Base-by-base conservation (phyloP, 2,329 filamentous ascomycete genomes). In the Nothopassalora personata region DNA sequence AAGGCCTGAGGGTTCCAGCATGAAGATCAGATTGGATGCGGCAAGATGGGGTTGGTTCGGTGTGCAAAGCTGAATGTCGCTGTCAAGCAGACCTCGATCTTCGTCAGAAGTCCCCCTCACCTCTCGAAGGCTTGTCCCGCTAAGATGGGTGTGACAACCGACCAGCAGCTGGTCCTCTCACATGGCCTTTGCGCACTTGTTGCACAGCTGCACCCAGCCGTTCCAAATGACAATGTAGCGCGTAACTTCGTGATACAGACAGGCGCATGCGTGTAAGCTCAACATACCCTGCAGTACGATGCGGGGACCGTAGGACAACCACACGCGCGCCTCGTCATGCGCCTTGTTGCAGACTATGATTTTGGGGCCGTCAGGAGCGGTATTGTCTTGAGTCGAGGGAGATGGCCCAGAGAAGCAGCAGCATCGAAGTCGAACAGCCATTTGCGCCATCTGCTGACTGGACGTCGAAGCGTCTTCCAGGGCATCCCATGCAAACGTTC, bases 171-270 rank as follows among this genome's bases (percentile, higher is more conserved):
- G n/a, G 13, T 46, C 39, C 15, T 48, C 39, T 48, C 53, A 55
- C 53, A 36, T 55, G 53, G 27, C 43, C 28, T n/a, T 31, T 31
- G 28, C 11, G 19, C 28, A 33, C 39, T 34, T 34, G 31, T 34
- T 34, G 31, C 31, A 34, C 31, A 11, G 36, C 49, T 45, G 50
- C 47, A 47, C 36, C 18, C 13, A 39, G 13, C 56, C 50, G 50
- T 58, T 58, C 56, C 56, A 58, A 58, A 54, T 58, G 5, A 43
- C 43, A 6, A 36, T 15, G 50, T 53, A 15, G 10, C 11, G 48
- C 56, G 43, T 55, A 43, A 13, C 39, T 43, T 43, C n/a, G 49
- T 51, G 49, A 51, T 33, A 51, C 49, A 51, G 30, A 34, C 23
- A 19, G 27, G 49, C 49, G 30, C 30, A 51, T 51, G 49, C 30